phyloP scores from a whole-genome alignment of 2,329 filamentous ascomycete species.

The Diplodia intermedia region DNA sequence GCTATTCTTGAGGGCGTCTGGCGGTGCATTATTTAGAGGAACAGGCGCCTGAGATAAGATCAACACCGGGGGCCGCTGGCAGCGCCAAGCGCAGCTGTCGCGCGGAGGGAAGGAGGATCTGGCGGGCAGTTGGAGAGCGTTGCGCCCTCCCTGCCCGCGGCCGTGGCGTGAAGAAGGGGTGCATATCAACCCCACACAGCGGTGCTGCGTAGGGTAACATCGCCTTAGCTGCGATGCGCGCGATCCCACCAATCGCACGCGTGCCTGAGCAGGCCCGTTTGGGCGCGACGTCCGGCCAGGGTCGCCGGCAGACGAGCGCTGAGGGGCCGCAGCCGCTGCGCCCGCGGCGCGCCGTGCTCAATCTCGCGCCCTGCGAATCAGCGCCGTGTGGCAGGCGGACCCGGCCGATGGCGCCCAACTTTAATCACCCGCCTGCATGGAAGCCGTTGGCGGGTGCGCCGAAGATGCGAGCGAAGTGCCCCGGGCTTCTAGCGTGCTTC shows the following conservation, averaged over 20 bases:
- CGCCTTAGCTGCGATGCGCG: constrained; percentile 21
- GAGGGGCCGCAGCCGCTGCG: constrained; percentile 24
- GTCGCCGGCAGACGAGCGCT: constrained; percentile 20
- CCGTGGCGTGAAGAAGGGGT: constrained; percentile 31
- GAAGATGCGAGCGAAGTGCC: constrained; percentile 29
- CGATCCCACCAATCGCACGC: constrained; percentile 25
- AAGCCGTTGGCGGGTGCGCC: constrained; percentile 30
- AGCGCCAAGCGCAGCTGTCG: constrained; percentile 12
- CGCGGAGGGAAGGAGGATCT: constrained; percentile 30
- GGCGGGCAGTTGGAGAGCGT: constrained; percentile 18
- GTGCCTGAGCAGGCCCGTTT: constrained; percentile 27
- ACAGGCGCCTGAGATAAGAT: constrained; percentile 20
- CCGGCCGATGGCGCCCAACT: constrained; percentile 27
- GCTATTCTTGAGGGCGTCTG: constrained; percentile 19
- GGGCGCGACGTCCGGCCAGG: constrained; percentile 15
- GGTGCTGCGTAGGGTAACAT: constrained; percentile 31
- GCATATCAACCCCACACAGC: constrained; percentile 29
- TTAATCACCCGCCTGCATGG: constrained; percentile 30
- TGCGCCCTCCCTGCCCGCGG: constrained; percentile 25
- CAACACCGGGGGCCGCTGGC: constrained; percentile 14
- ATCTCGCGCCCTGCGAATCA: constrained; percentile 22
- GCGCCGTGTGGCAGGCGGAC: constrained; percentile 15
- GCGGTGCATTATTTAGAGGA: constrained; percentile 29
- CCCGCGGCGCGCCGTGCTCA: constrained; percentile 19
- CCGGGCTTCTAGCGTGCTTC: constrained; percentile 28